phyloP scores from a whole-genome alignment of 2,329 filamentous ascomycete species.

The Paracamarosporium sp. region DNA sequence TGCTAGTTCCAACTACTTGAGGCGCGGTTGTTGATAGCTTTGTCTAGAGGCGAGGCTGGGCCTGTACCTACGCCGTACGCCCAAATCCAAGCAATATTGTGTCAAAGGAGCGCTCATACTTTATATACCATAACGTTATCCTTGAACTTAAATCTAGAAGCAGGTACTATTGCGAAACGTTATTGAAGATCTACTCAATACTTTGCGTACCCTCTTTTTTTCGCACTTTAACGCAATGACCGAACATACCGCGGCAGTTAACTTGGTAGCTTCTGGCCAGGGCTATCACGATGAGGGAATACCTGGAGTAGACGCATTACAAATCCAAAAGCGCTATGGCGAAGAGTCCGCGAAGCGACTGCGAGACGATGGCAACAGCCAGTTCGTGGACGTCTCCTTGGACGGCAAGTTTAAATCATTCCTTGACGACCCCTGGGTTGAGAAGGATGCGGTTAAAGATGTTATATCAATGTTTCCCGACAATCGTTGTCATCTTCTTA shows the following conservation, averaged over 20 bases:
- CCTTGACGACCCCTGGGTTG: conserved; percentile 21
- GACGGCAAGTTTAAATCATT: conserved; percentile 14
- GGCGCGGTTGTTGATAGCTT: not conserved
- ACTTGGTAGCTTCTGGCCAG: not conserved
- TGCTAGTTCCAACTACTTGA: not conserved
- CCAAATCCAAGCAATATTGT: no score
- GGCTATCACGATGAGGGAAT: conserved; percentile 15
- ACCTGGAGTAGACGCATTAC: conserved; percentile 15
- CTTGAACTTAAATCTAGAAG: not conserved
- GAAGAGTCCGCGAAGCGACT: conserved; percentile 25
- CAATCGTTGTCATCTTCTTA: conserved; percentile 32
- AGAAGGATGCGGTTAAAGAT: conserved; percentile 10
- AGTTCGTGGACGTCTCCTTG: conserved; percentile 20
- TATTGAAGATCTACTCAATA: not conserved
- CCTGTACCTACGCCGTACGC: no score
- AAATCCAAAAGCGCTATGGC: conserved; percentile 18
- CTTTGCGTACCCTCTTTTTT: not conserved
- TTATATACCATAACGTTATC: not conserved
- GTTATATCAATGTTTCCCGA: conserved; percentile 13
- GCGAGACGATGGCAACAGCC: conserved; percentile 15
- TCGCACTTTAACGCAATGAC: not conserved
- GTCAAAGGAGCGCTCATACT: not conserved
- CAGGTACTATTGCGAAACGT: not conserved
- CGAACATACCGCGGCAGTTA: not conserved
- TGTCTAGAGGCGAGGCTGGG: not conserved